phyloP scores from a whole-genome alignment of 2,329 filamentous ascomycete genomes.

The Fusarium illudens region DNA sequence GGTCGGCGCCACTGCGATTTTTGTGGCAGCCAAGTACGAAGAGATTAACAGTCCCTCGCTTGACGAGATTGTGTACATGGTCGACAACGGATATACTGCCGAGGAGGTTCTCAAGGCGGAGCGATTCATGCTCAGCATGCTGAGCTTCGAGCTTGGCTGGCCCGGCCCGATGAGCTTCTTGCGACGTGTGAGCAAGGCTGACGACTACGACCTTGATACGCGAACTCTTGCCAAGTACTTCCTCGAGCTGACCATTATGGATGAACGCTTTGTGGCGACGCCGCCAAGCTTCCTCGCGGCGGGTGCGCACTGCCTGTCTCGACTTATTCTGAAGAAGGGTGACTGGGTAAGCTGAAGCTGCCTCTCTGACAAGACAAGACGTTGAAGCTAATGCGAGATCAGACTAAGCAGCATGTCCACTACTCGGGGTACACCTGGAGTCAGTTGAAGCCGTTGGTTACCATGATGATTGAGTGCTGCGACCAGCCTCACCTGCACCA shows the following conservation, averaged over 20 bases:
- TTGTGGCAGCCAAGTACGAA: slow-evolving; percentile 97
- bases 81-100: slow-evolving; percentile 86
- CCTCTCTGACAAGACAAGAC: neutral
- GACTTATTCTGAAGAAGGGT: slow-evolving; percentile 88
- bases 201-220: slow-evolving; percentile 96
- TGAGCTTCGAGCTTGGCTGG: slow-evolving; percentile 95
- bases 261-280: slow-evolving; percentile 93
- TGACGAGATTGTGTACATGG: slow-evolving; percentile 97
- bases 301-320: slow-evolving; percentile 89
- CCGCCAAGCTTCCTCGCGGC: slow-evolving; percentile 91
- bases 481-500: slow-evolving; percentile 84
- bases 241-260: slow-evolving; percentile 95
- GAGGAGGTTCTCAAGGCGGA: slow-evolving; percentile 98
- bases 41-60: slow-evolving; percentile 98
- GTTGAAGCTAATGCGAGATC: slow-evolving; percentile 46
- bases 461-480: slow-evolving; percentile 87
- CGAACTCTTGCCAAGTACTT: slow-evolving; percentile 98
- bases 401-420: slow-evolving; percentile 85
- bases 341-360: slow-evolving; percentile 76
- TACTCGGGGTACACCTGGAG: slow-evolving; percentile 93
- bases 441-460: slow-evolving; percentile 81
- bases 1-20: slow-evolving; percentile 93
- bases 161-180: slow-evolving; percentile 99
- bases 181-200: slow-evolving; percentile 95
- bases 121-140: slow-evolving; percentile 96